Evolutionary conservation across 768 basidiomycete species (phyloP).

Genomic region (Leccinum variicolor): DNA sequence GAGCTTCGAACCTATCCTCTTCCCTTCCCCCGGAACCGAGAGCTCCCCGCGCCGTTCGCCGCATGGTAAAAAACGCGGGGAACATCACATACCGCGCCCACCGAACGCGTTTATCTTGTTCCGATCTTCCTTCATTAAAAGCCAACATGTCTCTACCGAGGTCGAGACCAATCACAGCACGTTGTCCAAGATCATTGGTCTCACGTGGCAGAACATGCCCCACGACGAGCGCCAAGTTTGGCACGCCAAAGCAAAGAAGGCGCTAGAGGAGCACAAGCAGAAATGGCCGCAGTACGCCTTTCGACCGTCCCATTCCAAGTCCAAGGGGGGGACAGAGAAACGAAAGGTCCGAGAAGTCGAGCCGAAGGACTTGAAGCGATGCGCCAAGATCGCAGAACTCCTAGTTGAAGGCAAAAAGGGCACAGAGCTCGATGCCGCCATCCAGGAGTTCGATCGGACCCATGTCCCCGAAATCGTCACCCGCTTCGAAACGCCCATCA

Average conservation of each 20-base stretch:
- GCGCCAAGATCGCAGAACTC: slow-evolving; percentile 65
- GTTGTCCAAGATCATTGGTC: slow-evolving; percentile 79
- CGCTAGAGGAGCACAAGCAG: slow-evolving; percentile 70
- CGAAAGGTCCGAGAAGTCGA: slow-evolving; percentile 36
- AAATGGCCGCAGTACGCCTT: slow-evolving; percentile 73
- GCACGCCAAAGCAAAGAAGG: slow-evolving; percentile 72
- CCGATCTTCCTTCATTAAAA: slow-evolving; percentile 79
- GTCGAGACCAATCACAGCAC: slow-evolving; percentile 84
- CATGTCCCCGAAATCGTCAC: slow-evolving; percentile 62
- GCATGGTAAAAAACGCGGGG: slow-evolving; percentile 68
- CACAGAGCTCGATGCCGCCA: slow-evolving; percentile 54
- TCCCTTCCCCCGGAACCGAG: slow-evolving; percentile 46
- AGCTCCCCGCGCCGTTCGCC: slow-evolving; percentile 40
- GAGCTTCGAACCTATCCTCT: slow-evolving; percentile 48
- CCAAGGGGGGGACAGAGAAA: slow-evolving; percentile 31
- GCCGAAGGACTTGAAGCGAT: slow-evolving; percentile 55
- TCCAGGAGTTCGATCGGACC: slow-evolving; percentile 55
- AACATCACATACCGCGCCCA: slow-evolving; percentile 77
- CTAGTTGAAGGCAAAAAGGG: slow-evolving; percentile 68
- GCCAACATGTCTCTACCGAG: slow-evolving; percentile 69
- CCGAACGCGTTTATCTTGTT: slow-evolving; percentile 88
- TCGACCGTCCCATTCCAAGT: slow-evolving; percentile 50
- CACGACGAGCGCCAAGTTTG: slow-evolving; percentile 74
- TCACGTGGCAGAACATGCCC: slow-evolving; percentile 78
- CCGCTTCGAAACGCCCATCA: slow-evolving; percentile 70